phyloP scores from a whole-genome alignment of 257 asterid genomes.

The Jacaranda mimosifolia region DNA sequence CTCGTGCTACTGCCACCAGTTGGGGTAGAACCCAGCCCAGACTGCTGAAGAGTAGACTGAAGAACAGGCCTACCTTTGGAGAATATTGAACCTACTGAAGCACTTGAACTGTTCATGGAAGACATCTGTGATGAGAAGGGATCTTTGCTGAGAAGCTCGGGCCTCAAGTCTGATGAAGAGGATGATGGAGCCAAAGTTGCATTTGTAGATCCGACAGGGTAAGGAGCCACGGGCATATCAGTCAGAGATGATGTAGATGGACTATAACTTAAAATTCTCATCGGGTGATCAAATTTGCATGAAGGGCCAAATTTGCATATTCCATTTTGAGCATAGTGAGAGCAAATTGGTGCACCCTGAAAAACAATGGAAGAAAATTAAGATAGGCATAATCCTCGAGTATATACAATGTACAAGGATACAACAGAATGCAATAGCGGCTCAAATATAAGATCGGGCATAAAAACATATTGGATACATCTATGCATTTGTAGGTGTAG shows the following conservation, averaged over 20 bases:
- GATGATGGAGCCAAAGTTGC: constrained; percentile 78
- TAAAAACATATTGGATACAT: neutral
- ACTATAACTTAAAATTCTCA: constrained; percentile 75
- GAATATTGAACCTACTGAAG: constrained; percentile 63
- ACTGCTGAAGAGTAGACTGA: constrained; percentile 52
- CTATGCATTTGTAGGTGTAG: neutral
- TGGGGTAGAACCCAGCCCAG: constrained; percentile 49
- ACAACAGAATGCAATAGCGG: neutral
- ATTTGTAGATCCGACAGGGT: constrained; percentile 73
- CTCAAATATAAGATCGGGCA: neutral
- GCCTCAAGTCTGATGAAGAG: constrained; percentile 62
- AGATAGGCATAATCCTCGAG: constrained; percentile 7
- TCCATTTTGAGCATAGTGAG: constrained; percentile 84
- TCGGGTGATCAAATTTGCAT: constrained; percentile 91
- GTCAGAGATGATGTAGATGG: constrained; percentile 89
- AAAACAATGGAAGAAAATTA: constrained; percentile 2
- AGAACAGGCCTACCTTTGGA: constrained; percentile 53
- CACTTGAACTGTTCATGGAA: constrained; percentile 57
- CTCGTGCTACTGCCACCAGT: constrained; percentile 36
- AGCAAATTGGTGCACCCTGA: constrained; percentile 84
- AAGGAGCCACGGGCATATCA: constrained; percentile 90
- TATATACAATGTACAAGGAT: neutral
- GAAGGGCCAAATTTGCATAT: constrained; percentile 87
- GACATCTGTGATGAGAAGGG: constrained; percentile 51
- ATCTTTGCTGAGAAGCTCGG: constrained; percentile 49